Percentiles rank a stretch among this genome's conserved stretches.
Evolutionary conservation across 495 filamentous ascomycete species (phyloP).

Genomic region (Viridothelium virens): DNA sequence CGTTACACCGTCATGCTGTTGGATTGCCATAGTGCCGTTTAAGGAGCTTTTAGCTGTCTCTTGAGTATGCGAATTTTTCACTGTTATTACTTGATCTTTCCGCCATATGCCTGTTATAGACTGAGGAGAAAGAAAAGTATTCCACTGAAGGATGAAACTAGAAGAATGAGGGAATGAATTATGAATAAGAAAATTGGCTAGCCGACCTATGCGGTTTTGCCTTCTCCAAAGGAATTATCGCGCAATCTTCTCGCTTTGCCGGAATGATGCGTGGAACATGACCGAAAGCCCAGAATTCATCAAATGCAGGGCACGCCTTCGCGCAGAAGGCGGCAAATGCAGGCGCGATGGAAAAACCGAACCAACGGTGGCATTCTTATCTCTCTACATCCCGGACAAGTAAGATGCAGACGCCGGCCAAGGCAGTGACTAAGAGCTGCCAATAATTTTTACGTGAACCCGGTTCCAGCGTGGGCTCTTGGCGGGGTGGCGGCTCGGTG

Average conservation of each 20-base stretch:
- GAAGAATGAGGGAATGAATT: no score
- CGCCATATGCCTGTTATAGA: no score
- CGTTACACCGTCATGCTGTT: constrained; percentile 17
- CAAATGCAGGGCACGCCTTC: background rate
- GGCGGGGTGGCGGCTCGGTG: background rate
- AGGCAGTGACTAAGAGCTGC: background rate
- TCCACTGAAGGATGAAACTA: no score
- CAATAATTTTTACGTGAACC: constrained; percentile 12
- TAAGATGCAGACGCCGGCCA: background rate
- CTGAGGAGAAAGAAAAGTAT: no score
- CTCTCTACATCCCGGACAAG: background rate
- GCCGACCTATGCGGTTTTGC: no score
- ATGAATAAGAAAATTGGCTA: no score
- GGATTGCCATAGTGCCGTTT: constrained; percentile 26
- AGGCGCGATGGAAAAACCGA: background rate
- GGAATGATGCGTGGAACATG: background rate
- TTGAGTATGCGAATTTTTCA: background rate
- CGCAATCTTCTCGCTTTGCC: background rate
- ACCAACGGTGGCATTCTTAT: background rate
- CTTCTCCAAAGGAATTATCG: background rate
- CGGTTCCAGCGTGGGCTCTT: background rate
- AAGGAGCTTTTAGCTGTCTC: background rate
- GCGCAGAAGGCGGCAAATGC: background rate
- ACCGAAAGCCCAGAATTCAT: background rate
- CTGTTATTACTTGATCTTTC: background rate